phyloP scores from a whole-genome alignment of 1,284 basidiomycete species.

The Sporisorium iseilematis-ciliati region DNA sequence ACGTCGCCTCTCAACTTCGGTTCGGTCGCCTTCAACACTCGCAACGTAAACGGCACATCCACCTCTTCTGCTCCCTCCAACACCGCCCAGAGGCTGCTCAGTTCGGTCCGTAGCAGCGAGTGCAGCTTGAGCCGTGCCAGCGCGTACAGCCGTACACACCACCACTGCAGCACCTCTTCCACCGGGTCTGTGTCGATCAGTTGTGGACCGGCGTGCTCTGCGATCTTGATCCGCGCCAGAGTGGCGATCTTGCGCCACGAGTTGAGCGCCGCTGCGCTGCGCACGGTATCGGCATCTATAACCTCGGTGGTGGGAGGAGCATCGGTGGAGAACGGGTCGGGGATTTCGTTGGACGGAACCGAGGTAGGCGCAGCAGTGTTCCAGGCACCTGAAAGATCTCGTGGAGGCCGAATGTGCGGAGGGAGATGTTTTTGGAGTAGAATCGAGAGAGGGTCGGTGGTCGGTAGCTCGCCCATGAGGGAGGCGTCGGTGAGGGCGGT shows the following conservation, averaged over 20 bases:
- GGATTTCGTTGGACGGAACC: neutral
- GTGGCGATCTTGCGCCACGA: conserved; percentile 46
- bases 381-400: conserved; percentile 41
- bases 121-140: conserved; percentile 41
- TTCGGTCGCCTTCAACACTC: conserved; percentile 32
- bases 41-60: conserved; percentile 33
- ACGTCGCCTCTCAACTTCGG: conserved; percentile 23
- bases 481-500: conserved; percentile 12
- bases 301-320: neutral
- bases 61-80: conserved; percentile 2
- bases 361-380: conserved; percentile 3
- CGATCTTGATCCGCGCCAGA: conserved; percentile 18
- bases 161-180: conserved; percentile 40
- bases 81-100: conserved; percentile 32
- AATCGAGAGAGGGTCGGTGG: conserved; percentile 39
- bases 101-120: conserved; percentile 40
- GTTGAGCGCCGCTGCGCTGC: conserved; percentile 22
- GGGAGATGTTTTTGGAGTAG: conserved; percentile 51
- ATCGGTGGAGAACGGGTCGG: conserved; percentile 23
- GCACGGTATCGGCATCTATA: conserved; percentile 11
- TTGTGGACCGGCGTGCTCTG: conserved; percentile 3
- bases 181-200: conserved; percentile 1
- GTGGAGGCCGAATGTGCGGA: conserved; percentile 33
- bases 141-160: conserved; percentile 45
- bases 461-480: conserved; percentile 43